phyloP scores from a whole-genome alignment of 768 basidiomycete genomes.

The Pleurotus sapidus region DNA sequence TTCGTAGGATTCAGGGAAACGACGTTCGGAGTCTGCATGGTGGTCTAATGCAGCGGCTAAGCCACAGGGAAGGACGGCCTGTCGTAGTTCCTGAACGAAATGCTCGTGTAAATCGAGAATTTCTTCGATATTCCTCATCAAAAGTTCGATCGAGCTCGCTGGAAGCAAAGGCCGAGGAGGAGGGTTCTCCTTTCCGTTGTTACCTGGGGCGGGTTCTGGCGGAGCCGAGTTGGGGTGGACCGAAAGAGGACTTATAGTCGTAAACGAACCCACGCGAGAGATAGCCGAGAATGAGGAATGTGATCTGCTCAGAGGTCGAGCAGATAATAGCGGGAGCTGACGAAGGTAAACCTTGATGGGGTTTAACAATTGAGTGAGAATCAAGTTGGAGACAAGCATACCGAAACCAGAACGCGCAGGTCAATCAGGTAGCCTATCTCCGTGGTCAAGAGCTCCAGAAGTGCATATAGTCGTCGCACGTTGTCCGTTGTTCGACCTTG shows the following conservation, averaged over 20 bases:
- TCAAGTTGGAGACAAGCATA: slow-evolving; percentile 26
- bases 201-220: neutral
- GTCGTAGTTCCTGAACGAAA: slow-evolving; percentile 54
- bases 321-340: slow-evolving; percentile 45
- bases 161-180: slow-evolving; percentile 50
- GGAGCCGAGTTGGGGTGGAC: slow-evolving; percentile 2
- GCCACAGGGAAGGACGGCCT: slow-evolving; percentile 49
- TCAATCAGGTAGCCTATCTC: slow-evolving; percentile 83
- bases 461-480: slow-evolving; percentile 62
- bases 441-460: slow-evolving; percentile 82
- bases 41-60: slow-evolving; percentile 32
- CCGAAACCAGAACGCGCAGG: slow-evolving; percentile 72
- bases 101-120: slow-evolving; percentile 67
- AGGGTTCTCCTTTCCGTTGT: slow-evolving; percentile 24
- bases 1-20: slow-evolving; percentile 1
- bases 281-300: slow-evolving; percentile 40
- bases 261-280: slow-evolving; percentile 43
- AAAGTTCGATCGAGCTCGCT: slow-evolving; percentile 50
- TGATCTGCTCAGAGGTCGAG: slow-evolving; percentile 34
- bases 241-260: slow-evolving; percentile 20
- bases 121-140: slow-evolving; percentile 68
- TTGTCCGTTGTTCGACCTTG: slow-evolving; percentile 41
- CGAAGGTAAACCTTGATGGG: slow-evolving; percentile 60
- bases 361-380: slow-evolving; percentile 5
- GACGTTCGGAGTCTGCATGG: slow-evolving; percentile 7